Base-by-base conservation (phyloP, 768 basidiomycete species). In the Trametes cinnabarina region DNA sequence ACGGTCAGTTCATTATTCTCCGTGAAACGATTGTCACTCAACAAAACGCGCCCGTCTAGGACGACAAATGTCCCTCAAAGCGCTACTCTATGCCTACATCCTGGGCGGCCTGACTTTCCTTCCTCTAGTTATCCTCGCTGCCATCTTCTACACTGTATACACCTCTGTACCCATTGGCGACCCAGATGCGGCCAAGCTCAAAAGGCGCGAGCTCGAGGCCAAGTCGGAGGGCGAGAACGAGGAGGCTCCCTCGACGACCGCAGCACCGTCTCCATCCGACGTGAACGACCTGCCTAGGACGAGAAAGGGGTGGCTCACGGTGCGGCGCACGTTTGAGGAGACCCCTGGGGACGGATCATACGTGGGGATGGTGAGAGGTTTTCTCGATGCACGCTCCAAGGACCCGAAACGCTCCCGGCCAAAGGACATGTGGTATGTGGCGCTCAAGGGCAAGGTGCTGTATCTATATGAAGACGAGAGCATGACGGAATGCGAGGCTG, bases 401-500 rank as follows among this genome's bases (percentile, higher is more conserved):
- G 91, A 94, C 72, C 89, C 92, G 8, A 90, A 88, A 68, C 79
- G 83, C 40, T 85, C 88, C 14, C 81, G 90, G 48, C 92, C 94
- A 15, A 93, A 92, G 74, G 95, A 97, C 70, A 87, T 82, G 82
- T 97, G 91, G 86, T 97, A 87, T 70, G 90, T 88, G 51, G 92
- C 88, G 7, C 80, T 98, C 70, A 98, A 98, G 78, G 92, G 90
- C 42, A 88, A 85, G 66, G 86, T 96, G 37, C 75, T 98, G 28
- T 98, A 93, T 73, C 76, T 98, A 20, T 98, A 97, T 74, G 94
- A 96, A 72, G 91, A 95, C 72, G 94, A 97, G 73, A 80, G 77
- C 15, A 91, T 92, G 86, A 82, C 82, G 51, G 95, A 98, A 64
- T 94, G 92, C 73, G 88, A 88, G 68, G 93, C 88, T 3, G 95